Evolutionary conservation across 2,329 filamentous ascomycete species (phyloP).

Genomic region (Bipolaris cookei): DNA sequence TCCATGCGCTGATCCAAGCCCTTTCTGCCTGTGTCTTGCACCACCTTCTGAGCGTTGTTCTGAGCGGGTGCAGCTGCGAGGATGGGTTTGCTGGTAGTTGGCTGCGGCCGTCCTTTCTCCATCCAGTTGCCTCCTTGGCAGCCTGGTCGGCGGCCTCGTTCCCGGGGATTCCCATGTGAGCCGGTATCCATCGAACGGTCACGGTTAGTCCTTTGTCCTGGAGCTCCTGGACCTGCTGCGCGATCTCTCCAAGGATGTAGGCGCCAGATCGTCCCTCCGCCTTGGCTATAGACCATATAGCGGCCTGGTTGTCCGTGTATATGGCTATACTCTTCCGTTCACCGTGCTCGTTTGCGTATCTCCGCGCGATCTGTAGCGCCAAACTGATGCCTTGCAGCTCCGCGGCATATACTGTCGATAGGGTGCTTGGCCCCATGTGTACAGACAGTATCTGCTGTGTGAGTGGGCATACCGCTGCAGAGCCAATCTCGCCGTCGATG

Average conservation of each 20-base stretch:
- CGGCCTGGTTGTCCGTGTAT: conserved; percentile 29
- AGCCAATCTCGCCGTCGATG: conserved; percentile 23
- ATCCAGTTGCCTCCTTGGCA: conserved; percentile 23
- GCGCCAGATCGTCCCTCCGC: no score
- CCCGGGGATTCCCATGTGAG: no score
- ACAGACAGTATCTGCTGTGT: conserved; percentile 17
- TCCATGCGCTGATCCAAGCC: conserved; percentile 11
- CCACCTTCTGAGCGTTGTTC: conserved; percentile 15
- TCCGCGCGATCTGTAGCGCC: conserved; percentile 24
- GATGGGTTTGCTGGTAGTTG: conserved; percentile 17
- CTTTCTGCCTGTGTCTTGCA: conserved; percentile 12
- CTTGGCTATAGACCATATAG: conserved; percentile 23
- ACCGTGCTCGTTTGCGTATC: conserved; percentile 19
- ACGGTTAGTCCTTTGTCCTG: no score
- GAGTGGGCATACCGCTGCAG: conserved; percentile 23
- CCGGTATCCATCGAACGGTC: no score
- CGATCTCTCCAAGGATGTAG: no score
- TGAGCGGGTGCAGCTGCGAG: conserved; percentile 6
- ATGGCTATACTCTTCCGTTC: conserved; percentile 15
- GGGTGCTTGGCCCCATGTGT: conserved; percentile 18
- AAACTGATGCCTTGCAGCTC: conserved; percentile 26
- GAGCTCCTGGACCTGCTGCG: no score
- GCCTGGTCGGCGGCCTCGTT: no score
- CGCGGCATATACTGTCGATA: conserved; percentile 22
- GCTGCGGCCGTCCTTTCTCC: conserved; percentile 18